phyloP scores from a whole-genome alignment of 2,329 filamentous ascomycete species.

The Hypoxylon sp. region DNA sequence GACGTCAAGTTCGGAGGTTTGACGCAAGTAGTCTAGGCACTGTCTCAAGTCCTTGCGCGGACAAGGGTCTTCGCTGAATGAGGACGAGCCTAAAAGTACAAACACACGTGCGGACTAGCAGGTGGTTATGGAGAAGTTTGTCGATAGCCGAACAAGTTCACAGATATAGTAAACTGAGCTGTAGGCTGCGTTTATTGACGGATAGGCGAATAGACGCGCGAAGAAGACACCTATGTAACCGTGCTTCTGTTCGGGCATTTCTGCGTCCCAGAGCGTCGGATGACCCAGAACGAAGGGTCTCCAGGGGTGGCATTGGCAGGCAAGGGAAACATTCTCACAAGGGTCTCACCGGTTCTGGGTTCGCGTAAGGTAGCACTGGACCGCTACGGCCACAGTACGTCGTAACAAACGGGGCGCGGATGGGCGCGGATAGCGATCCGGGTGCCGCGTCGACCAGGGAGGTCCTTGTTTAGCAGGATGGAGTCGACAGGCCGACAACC shows the following conservation, averaged over 20 bases:
- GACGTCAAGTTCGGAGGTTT: conserved; percentile 41
- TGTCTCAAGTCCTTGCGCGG: conserved; percentile 44
- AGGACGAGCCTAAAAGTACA: conserved; percentile 9
- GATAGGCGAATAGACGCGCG: conserved; percentile 21
- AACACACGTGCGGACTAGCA: conserved; percentile 26
- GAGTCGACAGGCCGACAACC: conserved; percentile 30
- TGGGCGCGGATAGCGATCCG: conserved; percentile 44
- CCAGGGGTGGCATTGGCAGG: conserved; percentile 42
- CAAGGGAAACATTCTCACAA: conserved; percentile 32
- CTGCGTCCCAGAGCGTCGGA: conserved; percentile 44
- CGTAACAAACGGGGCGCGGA: conserved; percentile 32
- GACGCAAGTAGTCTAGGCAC: conserved; percentile 42
- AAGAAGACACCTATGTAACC: conserved; percentile 27
- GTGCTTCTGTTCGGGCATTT: conserved; percentile 41
- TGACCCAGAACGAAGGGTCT: conserved; percentile 38
- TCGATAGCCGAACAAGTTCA: conserved; percentile 17
- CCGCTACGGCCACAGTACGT: conserved; percentile 28
- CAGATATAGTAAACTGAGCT: conserved; percentile 12
- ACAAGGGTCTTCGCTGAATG: conserved; percentile 33
- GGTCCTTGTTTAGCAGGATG: conserved; percentile 31
- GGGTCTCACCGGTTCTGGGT: conserved; percentile 44
- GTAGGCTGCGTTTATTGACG: conserved; percentile 26
- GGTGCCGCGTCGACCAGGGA: conserved; percentile 34
- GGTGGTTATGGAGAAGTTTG: conserved; percentile 25
- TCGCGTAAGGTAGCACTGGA: conserved; percentile 38